Evolutionary conservation across 352 stramenopile genomes (phyloP).

Genomic region (Peronospora farinosa): DNA sequence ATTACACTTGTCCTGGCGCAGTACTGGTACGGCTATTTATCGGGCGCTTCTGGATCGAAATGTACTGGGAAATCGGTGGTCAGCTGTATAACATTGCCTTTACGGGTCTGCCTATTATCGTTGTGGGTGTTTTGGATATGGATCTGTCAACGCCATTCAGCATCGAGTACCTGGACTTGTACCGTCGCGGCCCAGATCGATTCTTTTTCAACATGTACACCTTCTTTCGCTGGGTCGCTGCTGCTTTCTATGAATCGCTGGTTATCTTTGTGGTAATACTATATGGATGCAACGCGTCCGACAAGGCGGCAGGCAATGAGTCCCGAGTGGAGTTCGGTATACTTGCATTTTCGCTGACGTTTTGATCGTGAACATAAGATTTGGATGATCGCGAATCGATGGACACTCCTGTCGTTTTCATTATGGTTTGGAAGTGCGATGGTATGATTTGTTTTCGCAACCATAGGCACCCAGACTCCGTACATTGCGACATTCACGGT

Average conservation of each 20-base stretch:
- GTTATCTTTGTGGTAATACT: conserved; percentile 79
- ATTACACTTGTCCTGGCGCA: conserved; percentile 85
- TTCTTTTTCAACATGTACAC: conserved; percentile 78
- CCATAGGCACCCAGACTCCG: conserved; percentile 44
- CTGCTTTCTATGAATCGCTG: conserved; percentile 69
- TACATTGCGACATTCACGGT: conserved; percentile 68
- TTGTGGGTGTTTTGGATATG: conserved; percentile 78
- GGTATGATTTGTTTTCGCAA: conserved; percentile 61
- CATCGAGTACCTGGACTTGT: conserved; percentile 71
- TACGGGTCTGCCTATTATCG: conserved; percentile 88
- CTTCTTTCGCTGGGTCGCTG: conserved; percentile 72
- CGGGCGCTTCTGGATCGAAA: conserved; percentile 86
- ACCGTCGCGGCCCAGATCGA: conserved; percentile 56
- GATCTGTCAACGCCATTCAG: conserved; percentile 72
- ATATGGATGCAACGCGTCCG: conserved; percentile 66
- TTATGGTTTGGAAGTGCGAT: conserved; percentile 63
- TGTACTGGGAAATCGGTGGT: conserved; percentile 80
- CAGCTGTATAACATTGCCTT: conserved; percentile 94
- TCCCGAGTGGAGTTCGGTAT: conserved; percentile 80
- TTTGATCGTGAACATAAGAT: conserved; percentile 92
- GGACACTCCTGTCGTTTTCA: conserved; percentile 52
- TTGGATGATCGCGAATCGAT: conserved; percentile 74
- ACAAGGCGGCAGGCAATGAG: conserved; percentile 48
- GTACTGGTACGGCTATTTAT: conserved; percentile 91
- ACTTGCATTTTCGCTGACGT: conserved; percentile 90